Base-by-base conservation (phyloP, 495 filamentous ascomycete species). In the Penicillium soppii region DNA sequence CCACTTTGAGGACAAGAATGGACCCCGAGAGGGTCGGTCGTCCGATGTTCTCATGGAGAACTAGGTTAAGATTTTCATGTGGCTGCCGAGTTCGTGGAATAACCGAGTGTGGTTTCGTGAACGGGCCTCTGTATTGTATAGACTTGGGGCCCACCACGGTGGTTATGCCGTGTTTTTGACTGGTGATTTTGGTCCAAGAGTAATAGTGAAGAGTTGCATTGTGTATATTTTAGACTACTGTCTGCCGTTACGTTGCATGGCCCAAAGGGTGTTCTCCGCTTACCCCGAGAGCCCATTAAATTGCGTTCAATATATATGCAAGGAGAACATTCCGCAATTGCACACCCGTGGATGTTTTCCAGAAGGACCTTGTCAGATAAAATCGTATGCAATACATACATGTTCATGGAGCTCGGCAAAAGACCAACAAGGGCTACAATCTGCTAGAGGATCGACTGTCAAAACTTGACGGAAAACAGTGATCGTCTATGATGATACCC, bases 1-100 rank as follows among this genome's bases (percentile, higher is more conserved):
- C 56, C 53, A 62, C 59, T 41, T 1, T 26, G 10, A 10, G 15
- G 23, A 30, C 23, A 53, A 47, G 38, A 37, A 47, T 47, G 35
- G 35, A 37, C 26, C 25, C 29, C 45, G 33, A 22, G n/a, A 12
- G 17, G n/a, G 26, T 6, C 46, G 32, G 21, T 45, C 5, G 32
- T 35, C 26, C 43, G 43, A 32, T 5, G 37, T 4, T 13, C 7
- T 17, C 26, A 23, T 40, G 5, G 25, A 41, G 4, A 49, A 41
- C 4, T 19, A 9, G 46, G 35, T 3, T 15, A 48, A 8, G 46
- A 49, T 49, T 40, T 17, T 29, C 46, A 32, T 40, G 17, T 25
- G 12, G 36, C 46, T 22, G 36, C 46, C 6, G 36, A 20, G 13
- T 41, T 19, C 19, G 16, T 41, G 13, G 22, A 22, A 41, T 16